Conservation (phyloP, 441 rosid species). For the Mallotus japonicus region DNA sequence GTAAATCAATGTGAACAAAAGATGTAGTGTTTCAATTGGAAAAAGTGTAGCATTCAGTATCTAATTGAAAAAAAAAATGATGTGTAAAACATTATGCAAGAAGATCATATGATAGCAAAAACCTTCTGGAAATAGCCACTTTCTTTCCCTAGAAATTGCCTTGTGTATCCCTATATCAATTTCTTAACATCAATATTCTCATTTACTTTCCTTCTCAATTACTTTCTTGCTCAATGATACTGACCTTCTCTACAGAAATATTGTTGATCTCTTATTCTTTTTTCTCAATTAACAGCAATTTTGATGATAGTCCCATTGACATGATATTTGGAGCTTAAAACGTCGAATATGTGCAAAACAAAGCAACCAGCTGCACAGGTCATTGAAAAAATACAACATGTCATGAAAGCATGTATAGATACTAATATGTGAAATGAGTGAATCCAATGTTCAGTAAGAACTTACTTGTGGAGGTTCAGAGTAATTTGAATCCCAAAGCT, state of each 20-base stretch:
- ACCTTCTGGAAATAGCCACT: background rate
- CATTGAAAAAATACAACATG: background rate
- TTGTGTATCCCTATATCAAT: background rate
- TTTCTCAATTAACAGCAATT: slow-evolving; percentile 15
- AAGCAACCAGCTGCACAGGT: slow-evolving; percentile 15
- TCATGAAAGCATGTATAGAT: background rate
- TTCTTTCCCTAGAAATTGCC: background rate
- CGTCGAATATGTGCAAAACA: background rate
- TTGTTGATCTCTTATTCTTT: background rate
- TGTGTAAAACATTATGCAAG: background rate
- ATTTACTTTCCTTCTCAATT: background rate
- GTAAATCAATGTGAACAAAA: background rate
- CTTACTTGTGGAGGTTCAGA: slow-evolving; percentile 11
- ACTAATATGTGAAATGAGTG: background rate
- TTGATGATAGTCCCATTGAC: slow-evolving; percentile 11
- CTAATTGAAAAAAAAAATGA: too few relatives aligned
- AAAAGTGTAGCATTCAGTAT: too few relatives aligned
- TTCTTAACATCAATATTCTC: background rate
- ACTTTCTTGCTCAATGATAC: slow-evolving; percentile 17
- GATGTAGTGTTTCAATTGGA: background rate
- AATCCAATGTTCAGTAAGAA: background rate
- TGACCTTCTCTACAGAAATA: slow-evolving; percentile 24
- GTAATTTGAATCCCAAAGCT: slow-evolving; percentile 12
- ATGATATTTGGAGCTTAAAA: slow-evolving; percentile 9
- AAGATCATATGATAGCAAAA: background rate